These are phyloP conservation scores for Microdochium paspali DNA, from an alignment of 2,329 filamentous ascomycete genomes.

Conservation along the genomic window DNA sequence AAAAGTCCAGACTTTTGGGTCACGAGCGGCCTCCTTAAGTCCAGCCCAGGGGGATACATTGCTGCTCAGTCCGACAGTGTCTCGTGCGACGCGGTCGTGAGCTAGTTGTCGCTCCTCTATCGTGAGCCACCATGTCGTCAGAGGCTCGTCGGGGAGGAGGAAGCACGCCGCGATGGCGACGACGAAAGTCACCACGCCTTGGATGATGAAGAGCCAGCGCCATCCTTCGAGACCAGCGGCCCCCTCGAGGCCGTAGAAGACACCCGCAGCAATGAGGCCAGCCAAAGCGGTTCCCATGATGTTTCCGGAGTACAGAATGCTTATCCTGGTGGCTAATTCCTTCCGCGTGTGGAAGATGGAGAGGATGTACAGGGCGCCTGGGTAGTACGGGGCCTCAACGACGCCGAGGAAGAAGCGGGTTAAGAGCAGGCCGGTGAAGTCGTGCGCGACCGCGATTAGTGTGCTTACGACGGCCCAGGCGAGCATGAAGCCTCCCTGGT, in stretches of 20 bases:
- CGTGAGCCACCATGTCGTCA: constrained; percentile 23
- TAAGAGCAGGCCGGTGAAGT: constrained; percentile 25
- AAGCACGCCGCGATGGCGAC: constrained; percentile 54
- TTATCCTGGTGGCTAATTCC: background rate
- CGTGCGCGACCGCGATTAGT: constrained; percentile 26
- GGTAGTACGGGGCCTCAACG: constrained; percentile 27
- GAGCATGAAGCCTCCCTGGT: constrained; percentile 1
- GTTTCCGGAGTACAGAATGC: constrained; percentile 12
- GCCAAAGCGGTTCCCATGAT: constrained; percentile 36
- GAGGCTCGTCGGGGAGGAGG: constrained; percentile 25
- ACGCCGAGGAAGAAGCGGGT: constrained; percentile 29
- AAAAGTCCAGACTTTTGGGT: constrained; percentile 34
- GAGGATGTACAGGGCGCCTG: constrained; percentile 7
- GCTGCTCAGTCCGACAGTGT: constrained; percentile 21
- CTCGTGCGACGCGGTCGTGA: background rate
- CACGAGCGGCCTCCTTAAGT: constrained; percentile 25
- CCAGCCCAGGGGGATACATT: constrained; percentile 32
- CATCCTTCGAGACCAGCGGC: constrained; percentile 33
- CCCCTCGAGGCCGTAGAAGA: constrained; percentile 44
- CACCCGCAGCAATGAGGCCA: constrained; percentile 49
- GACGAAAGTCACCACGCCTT: constrained; percentile 50
- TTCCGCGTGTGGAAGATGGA: constrained; percentile 3
- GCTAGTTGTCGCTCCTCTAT: background rate
- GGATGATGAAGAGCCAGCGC: constrained; percentile 43
- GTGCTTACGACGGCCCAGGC: constrained; percentile 8